These are phyloP conservation scores for Lipomyces mesembrius DNA, from an alignment of 805 yeast species.

Conservation along the genomic window DNA sequence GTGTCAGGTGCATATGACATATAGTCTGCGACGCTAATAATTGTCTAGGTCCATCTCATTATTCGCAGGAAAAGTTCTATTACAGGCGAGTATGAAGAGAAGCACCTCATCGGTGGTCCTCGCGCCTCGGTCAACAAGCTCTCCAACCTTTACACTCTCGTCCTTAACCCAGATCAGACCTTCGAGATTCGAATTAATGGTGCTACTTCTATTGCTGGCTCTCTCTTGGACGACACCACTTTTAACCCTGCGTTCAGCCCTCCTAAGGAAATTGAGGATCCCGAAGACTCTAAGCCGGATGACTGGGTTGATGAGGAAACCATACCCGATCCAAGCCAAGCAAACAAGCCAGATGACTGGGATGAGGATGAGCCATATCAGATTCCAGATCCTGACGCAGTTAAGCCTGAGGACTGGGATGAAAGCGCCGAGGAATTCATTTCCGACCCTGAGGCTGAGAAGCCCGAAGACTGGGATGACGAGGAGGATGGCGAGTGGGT, in stretches of 20 bases:
- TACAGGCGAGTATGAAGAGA: constrained; percentile 66
- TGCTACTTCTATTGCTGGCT: constrained; percentile 69
- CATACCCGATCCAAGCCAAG: constrained; percentile 70
- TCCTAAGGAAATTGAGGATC: constrained; percentile 64
- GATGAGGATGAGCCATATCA: constrained; percentile 68
- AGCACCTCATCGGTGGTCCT: constrained; percentile 70
- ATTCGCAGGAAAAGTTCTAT: constrained; percentile 61
- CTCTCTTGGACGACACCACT: constrained; percentile 57
- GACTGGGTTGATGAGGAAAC: constrained; percentile 77
- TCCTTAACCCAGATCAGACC: constrained; percentile 65
- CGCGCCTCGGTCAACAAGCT: constrained; percentile 59
- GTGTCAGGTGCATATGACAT: neutral
- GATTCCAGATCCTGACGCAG: constrained; percentile 69
- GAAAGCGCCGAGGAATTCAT: constrained; percentile 63
- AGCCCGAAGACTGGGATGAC: constrained; percentile 86
- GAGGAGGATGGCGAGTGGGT: constrained; percentile 88
- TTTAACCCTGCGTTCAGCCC: constrained; percentile 73
- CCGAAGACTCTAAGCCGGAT: constrained; percentile 65
- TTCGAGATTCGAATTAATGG: constrained; percentile 87
- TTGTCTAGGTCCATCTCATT: constrained; percentile 62
- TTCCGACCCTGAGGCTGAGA: constrained; percentile 66
- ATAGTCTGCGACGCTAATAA: neutral
- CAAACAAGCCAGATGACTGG: constrained; percentile 81
- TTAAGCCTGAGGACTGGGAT: constrained; percentile 80
- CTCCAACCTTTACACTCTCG: constrained; percentile 74